Evolutionary conservation across 2,329 filamentous ascomycete genomes (phyloP).

Genomic region (Teratosphaeria nubilosa): DNA sequence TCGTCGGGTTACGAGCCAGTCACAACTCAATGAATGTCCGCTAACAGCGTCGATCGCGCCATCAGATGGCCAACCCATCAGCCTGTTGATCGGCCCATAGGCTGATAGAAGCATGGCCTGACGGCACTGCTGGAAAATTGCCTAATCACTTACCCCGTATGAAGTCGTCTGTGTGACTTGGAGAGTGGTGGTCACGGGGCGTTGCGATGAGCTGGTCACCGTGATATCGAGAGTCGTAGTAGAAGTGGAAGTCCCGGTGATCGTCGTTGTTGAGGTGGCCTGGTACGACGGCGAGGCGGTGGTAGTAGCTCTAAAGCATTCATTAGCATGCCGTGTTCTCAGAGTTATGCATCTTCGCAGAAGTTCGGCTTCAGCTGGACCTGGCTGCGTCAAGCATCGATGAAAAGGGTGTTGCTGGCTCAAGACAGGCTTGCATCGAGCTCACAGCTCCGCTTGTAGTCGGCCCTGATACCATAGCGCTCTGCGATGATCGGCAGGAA

Average conservation of each 20-base stretch:
- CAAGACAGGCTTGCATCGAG: too few species aligned
- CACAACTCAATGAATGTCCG: too few species aligned
- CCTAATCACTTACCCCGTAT: not conserved
- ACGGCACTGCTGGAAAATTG: too few species aligned
- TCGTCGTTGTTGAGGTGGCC: not conserved
- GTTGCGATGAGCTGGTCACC: not conserved
- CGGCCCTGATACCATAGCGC: not conserved
- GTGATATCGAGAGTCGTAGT: not conserved
- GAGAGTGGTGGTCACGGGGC: not conserved
- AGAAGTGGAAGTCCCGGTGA: not conserved
- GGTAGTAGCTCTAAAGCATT: not conserved
- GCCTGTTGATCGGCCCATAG: too few species aligned
- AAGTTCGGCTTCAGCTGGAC: not conserved
- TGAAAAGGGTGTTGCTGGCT: too few species aligned
- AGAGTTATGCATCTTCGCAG: not conserved
- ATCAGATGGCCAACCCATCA: too few species aligned
- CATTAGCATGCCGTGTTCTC: not conserved
- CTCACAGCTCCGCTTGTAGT: not conserved
- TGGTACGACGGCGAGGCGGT: not conserved
- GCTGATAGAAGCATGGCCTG: too few species aligned
- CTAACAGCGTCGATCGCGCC: too few species aligned
- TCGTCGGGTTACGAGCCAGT: too few species aligned
- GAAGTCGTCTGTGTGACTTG: not conserved
- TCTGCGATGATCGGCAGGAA: not conserved
- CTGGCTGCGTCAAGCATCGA: too few species aligned